Base-by-base conservation (phyloP, 2,329 filamentous ascomycete genomes). In the Talaromyces sp. region DNA sequence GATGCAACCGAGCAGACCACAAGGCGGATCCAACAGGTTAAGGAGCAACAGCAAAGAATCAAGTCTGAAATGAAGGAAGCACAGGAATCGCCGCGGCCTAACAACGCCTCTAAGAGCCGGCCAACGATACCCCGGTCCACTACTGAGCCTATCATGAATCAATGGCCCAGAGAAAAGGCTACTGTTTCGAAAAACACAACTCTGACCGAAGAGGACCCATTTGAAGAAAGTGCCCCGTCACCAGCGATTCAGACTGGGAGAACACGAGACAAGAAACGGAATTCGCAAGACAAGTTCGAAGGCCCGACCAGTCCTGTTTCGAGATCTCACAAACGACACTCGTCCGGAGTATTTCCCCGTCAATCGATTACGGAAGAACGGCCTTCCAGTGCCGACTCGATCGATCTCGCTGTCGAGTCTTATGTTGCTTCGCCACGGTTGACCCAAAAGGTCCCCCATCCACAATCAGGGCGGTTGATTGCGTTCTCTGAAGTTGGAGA, bases 401-500 rank as follows among this genome's bases (percentile, higher is more conserved):
- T 97, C 48, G 92, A 97, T 65, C 85, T 92, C 68, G 91, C 91
- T 0, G 92, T 99, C 0, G 86, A 92, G 59, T 85, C 88, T 1
- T 99, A 96, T 70, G 80, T 97, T 7, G 86, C 87, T 67, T 91
- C 91, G 11, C 87, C 91, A 0, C 86, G 92, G 8, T 77, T 99
- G 58, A 95, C 91, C 3, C 92, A 96, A 69, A 96, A 89, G 75
- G 91, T 97, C 56, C 82, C 83, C 24, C 91, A 97, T 74, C 91
- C 92, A 0, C 88, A 90, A 61, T 95, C 90, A 0, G 92, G 92
- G 1, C 86, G 94, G 17, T 82, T 89, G 3, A 97, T 99, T 65
- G 95, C 92, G 0, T 99, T 97, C 70, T 97, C 93, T 0, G 94
- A 99, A 73, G 94, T 99, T 2, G 94, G 94, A 14, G 92, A 97